A percentile compares a stretch with the other conserved stretches of the same genome.
phyloP scores from a whole-genome alignment of 768 basidiomycete genomes.

The Tylopilus rubrobrunneus region DNA sequence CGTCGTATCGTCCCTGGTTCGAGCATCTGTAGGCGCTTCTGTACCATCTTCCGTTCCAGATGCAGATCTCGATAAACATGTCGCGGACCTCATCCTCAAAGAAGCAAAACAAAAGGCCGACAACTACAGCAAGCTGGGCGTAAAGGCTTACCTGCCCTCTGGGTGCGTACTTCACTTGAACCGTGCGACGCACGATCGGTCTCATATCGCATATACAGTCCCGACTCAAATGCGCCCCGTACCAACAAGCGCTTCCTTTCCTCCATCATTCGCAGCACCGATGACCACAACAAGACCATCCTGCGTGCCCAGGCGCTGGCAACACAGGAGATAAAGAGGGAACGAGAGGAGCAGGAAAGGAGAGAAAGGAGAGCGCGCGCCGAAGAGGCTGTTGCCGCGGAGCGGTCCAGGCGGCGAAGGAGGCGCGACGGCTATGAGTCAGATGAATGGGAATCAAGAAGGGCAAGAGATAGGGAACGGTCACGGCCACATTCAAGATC shows the following conservation, averaged over 20 bases:
- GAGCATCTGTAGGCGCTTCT: constrained; percentile 73
- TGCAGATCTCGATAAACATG: constrained; percentile 86
- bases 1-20: constrained; percentile 78
- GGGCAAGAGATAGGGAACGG: constrained; percentile 39
- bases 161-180: constrained; percentile 36
- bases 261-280: constrained; percentile 88
- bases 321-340: constrained; percentile 67
- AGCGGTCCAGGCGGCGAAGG: constrained; percentile 43
- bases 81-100: constrained; percentile 85
- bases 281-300: constrained; percentile 91
- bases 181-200: not conserved
- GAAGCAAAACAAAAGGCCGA: constrained; percentile 93
- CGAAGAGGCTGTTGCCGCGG: constrained; percentile 71
- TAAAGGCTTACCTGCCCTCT: constrained; percentile 70
- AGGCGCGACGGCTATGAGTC: constrained; percentile 28
- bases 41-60: constrained; percentile 59
- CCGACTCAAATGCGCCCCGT: constrained; percentile 70
- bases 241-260: constrained; percentile 80
- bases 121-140: constrained; percentile 69
- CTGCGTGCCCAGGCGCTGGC: constrained; percentile 68
- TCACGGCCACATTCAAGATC: constrained; percentile 39
- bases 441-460: constrained; percentile 35
- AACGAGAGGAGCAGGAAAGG: constrained; percentile 62
- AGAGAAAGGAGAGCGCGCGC: constrained; percentile 62
- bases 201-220: constrained; percentile 33